These are phyloP conservation scores for Saccharomyces kudriavzevii DNA, from an alignment of 805 yeast species.

Conservation along the genomic window DNA sequence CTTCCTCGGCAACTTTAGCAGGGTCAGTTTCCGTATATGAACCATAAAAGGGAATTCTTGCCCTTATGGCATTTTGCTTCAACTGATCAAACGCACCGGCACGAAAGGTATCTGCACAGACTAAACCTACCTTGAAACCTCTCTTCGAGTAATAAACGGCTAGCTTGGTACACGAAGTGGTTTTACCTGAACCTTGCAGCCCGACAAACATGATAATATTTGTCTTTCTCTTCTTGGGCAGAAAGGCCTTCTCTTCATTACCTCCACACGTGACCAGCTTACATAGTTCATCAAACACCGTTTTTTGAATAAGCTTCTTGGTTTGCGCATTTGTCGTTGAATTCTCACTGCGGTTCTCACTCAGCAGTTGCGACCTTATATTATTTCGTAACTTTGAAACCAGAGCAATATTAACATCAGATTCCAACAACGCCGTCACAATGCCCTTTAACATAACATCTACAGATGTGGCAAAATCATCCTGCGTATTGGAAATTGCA, in stretches of 20 bases:
- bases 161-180: constrained; percentile 92
- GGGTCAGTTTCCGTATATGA: constrained; percentile 95
- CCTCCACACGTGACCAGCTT: constrained; percentile 65
- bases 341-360: constrained; percentile 21
- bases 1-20: constrained; percentile 81
- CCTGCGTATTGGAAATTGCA: constrained; percentile 49
- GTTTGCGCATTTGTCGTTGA: constrained; percentile 42
- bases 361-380: constrained; percentile 50
- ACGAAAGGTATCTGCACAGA: constrained; percentile 98
- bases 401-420: constrained; percentile 86
- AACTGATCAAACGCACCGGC: constrained; percentile 99
- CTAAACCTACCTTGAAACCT: constrained; percentile 91
- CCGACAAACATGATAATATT: constrained; percentile 96
- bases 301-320: constrained; percentile 76
- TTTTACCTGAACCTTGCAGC: constrained; percentile 97
- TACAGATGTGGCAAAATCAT: constrained; percentile 50
- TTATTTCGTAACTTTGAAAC: constrained; percentile 72
- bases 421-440: constrained; percentile 80
- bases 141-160: constrained; percentile 91
- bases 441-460: constrained; percentile 77
- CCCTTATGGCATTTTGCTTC: constrained; percentile 94
- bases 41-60: constrained; percentile 90
- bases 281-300: constrained; percentile 88
- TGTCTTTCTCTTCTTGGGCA: constrained; percentile 75
- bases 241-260: constrained; percentile 42